phyloP scores from a whole-genome alignment of 495 filamentous ascomycete genomes.

The Clohesyomyces aquaticus region DNA sequence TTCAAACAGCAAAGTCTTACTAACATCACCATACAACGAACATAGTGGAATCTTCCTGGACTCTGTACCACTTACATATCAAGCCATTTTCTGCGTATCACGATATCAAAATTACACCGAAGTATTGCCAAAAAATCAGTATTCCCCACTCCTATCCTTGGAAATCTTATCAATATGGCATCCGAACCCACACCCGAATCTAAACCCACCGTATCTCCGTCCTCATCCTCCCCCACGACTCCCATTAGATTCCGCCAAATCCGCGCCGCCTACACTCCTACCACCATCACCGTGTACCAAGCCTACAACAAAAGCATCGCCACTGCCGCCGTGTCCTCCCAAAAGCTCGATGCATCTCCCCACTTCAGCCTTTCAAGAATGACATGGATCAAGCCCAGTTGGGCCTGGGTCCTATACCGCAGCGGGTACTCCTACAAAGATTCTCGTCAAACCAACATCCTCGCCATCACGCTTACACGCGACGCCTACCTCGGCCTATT shows the following conservation, averaged over 20 bases:
- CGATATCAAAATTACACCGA: not conserved
- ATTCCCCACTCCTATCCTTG: too few species aligned
- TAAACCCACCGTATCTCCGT: not conserved
- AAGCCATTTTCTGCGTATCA: not conserved
- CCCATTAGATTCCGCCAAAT: slow-evolving; percentile 53
- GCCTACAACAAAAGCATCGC: slow-evolving; percentile 62
- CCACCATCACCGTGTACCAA: slow-evolving; percentile 66
- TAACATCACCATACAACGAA: too few species aligned
- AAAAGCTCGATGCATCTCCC: slow-evolving; percentile 57
- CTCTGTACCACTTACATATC: too few species aligned
- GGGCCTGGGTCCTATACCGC: slow-evolving; percentile 66
- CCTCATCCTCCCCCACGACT: not conserved
- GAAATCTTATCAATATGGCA: not conserved
- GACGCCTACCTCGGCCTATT: slow-evolving; percentile 26
- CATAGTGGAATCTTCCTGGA: too few species aligned
- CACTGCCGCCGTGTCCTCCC: slow-evolving; percentile 54
- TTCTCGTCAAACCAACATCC: slow-evolving; percentile 25
- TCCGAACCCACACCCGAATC: not conserved
- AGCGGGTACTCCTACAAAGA: slow-evolving; percentile 41
- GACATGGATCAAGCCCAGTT: slow-evolving; percentile 72
- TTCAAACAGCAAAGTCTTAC: too few species aligned
- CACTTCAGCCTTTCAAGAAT: slow-evolving; percentile 59
- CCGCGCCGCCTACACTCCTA: slow-evolving; percentile 53
- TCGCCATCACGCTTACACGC: slow-evolving; percentile 31
- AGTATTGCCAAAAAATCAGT: too few species aligned